Conservation (phyloP, 2,329 filamentous ascomycete genomes). For the Aspergillus sp. region DNA sequence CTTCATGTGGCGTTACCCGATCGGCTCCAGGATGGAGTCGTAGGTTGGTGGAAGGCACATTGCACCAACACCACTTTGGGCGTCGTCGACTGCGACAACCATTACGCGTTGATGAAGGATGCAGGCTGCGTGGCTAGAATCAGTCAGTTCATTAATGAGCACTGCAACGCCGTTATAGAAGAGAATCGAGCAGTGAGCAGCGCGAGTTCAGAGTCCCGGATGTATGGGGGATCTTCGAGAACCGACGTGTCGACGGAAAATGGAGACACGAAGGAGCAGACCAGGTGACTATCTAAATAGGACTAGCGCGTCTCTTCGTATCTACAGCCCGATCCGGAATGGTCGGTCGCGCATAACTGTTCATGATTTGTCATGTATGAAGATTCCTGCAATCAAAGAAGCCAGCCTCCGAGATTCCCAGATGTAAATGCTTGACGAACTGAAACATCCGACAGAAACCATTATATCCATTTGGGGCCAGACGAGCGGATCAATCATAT, state of each 20-base stretch:
- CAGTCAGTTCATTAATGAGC: background rate
- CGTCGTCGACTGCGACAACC: background rate
- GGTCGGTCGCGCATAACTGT: background rate
- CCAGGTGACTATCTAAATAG: background rate
- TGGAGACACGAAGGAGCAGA: background rate
- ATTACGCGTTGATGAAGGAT: conserved; percentile 1
- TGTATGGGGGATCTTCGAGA: background rate
- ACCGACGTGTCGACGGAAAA: background rate
- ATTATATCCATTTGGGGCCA: too few species aligned
- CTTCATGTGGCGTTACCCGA: background rate
- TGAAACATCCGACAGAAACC: too few species aligned
- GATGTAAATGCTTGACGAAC: too few species aligned
- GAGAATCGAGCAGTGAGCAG: background rate
- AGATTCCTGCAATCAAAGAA: too few species aligned
- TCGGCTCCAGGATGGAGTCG: background rate
- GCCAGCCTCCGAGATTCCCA: too few species aligned
- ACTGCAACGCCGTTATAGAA: background rate
- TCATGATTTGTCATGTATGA: too few species aligned
- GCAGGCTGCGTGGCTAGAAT: background rate
- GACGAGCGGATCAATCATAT: too few species aligned
- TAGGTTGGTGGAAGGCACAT: background rate
- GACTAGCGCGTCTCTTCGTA: too few species aligned
- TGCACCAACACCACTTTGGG: background rate
- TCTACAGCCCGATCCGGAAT: background rate
- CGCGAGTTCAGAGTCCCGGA: background rate